A percentile compares a stretch with the other conserved stretches of the same genome.
phyloP scores from a whole-genome alignment of 1,284 basidiomycete genomes.

The Fistulinella cinereoalba region DNA sequence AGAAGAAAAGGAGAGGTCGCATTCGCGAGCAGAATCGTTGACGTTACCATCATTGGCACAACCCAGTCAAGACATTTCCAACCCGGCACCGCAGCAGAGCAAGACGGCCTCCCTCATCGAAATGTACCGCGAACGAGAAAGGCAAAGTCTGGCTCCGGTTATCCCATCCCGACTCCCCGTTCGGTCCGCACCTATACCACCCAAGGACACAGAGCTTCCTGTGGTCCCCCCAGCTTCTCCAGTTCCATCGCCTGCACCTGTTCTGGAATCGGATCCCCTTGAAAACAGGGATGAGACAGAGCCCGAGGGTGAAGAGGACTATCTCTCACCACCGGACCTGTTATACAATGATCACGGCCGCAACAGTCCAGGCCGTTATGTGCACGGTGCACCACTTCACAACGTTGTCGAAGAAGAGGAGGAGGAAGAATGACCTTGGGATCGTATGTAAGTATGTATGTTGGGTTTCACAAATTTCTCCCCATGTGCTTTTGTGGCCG shows the following conservation, averaged over 20 bases:
- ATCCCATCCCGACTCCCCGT: conserved; percentile 37
- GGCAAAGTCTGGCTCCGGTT: conserved; percentile 29
- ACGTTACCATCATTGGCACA: conserved; percentile 26
- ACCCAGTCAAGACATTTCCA: conserved; percentile 26
- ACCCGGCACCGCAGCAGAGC: conserved; percentile 35
- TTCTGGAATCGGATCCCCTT: conserved; percentile 15
- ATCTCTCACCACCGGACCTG: conserved; percentile 29
- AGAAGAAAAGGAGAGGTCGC: conserved; percentile 32
- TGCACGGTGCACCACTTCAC: conserved; percentile 84
- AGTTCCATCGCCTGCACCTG: conserved; percentile 16
- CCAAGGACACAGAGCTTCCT: conserved; percentile 9
- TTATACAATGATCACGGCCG: conserved; percentile 48
- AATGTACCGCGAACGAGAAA: conserved; percentile 76
- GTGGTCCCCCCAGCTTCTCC: background rate
- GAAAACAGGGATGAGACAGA: conserved; percentile 19
- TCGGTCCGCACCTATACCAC: conserved; percentile 22
- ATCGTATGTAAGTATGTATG: conserved; percentile 22
- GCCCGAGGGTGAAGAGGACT: conserved; percentile 16
- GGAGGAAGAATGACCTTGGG: conserved; percentile 48
- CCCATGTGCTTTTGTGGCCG: conserved; percentile 14
- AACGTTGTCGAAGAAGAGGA: conserved; percentile 82
- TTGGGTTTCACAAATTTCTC: conserved; percentile 8
- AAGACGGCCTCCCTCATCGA: conserved; percentile 75
- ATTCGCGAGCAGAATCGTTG: conserved; percentile 29
- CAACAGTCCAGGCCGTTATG: conserved; percentile 69